phyloP scores from a whole-genome alignment of 73 alveolate species.

The Tetrahymena malaccensis region DNA sequence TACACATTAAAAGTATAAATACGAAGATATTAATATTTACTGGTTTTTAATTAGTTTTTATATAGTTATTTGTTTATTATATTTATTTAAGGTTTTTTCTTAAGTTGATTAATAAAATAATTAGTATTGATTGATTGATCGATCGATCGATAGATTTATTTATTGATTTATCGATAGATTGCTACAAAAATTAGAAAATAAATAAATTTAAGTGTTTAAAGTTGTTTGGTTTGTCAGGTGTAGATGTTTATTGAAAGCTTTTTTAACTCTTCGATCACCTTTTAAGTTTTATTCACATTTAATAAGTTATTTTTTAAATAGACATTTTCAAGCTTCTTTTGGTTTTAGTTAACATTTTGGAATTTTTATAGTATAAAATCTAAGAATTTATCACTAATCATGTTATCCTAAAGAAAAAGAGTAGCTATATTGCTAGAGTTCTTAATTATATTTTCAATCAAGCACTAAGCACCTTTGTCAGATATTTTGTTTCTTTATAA shows the following conservation, averaged over 20 bases:
- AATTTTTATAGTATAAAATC: not conserved
- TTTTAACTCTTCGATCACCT: not conserved
- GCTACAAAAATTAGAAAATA: not conserved
- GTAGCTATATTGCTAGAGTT: not conserved
- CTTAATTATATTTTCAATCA: not conserved
- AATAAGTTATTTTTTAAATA: not conserved
- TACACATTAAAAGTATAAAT: not conserved
- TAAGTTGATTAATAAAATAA: not conserved
- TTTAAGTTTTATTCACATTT: not conserved
- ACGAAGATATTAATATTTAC: not conserved
- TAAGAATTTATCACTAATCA: not conserved
- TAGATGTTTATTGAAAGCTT: not conserved
- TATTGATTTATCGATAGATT: not conserved
- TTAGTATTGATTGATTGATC: not conserved
- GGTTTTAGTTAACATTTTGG: not conserved
- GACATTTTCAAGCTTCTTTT: not conserved
- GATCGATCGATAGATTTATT: not conserved
- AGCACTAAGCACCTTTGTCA: not conserved
- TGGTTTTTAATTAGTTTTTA: not conserved
- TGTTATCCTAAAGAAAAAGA: not conserved
- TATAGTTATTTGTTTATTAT: not conserved
- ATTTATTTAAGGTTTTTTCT: not conserved
- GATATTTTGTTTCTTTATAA: not conserved
- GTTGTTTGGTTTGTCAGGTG: not conserved
- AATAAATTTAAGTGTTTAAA: not conserved